Evolutionary conservation across 441 rosid species (phyloP).

Genomic region (Metrosideros polymorpha): DNA sequence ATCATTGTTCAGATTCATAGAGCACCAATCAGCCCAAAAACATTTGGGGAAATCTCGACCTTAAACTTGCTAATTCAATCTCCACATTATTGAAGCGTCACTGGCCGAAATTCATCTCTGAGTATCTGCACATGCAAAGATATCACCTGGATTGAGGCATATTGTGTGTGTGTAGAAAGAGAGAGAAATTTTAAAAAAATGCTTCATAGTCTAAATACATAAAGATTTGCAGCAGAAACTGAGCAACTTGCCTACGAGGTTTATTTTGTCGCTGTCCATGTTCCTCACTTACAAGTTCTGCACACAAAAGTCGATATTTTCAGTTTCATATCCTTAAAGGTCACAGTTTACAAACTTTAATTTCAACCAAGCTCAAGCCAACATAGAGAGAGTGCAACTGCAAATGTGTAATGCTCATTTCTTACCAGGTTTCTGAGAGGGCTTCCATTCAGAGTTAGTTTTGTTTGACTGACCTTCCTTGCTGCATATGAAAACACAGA

Average conservation of each 20-base stretch:
- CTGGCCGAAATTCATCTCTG: conserved; percentile 79
- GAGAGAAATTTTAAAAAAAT: no score
- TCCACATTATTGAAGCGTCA: conserved; percentile 30
- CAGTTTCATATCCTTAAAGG: background rate
- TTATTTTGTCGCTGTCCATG: conserved; percentile 58
- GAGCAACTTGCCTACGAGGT: conserved; percentile 59
- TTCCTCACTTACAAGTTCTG: conserved; percentile 52
- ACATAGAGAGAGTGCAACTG: background rate
- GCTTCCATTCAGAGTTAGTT: conserved; percentile 47
- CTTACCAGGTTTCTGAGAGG: conserved; percentile 58
- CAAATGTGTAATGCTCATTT: background rate
- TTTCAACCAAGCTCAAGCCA: background rate
- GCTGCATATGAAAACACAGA: conserved; percentile 25
- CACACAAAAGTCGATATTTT: background rate
- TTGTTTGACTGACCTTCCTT: conserved; percentile 44
- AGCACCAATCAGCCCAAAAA: conserved; percentile 5
- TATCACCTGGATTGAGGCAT: background rate
- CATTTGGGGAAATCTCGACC: conserved; percentile 14
- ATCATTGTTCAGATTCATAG: conserved; percentile 20
- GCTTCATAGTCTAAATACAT: background rate
- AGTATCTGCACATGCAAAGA: conserved; percentile 41
- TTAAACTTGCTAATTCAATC: conserved; percentile 30
- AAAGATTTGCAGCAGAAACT: background rate
- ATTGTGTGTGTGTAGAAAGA: background rate
- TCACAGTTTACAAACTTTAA: background rate